These are phyloP conservation scores for Fusarium brevicatenulatum DNA, from an alignment of 2,329 filamentous ascomycete genomes.

Conservation along the genomic window DNA sequence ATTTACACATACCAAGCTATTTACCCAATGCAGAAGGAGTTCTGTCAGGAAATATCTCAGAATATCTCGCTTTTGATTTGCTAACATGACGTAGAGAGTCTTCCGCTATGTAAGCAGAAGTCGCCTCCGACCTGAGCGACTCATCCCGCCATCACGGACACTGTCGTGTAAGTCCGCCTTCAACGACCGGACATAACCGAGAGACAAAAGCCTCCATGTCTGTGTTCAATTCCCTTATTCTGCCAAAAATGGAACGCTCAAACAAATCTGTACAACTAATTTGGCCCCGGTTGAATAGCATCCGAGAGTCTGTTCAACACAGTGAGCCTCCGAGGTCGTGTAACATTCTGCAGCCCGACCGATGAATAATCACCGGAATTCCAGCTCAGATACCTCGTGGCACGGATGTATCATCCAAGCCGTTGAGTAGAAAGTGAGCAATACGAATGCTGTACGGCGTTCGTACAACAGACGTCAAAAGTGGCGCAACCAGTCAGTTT, in stretches of 20 bases:
- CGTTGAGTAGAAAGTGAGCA: conserved; percentile 15
- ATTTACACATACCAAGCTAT: conserved; percentile 16
- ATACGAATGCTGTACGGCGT: conserved; percentile 34
- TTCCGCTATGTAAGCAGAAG: conserved; percentile 18
- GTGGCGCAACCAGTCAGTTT: conserved; percentile 13
- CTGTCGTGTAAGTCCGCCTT: conserved; percentile 27
- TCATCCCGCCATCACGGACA: conserved; percentile 4
- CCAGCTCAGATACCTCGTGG: conserved; percentile 3
- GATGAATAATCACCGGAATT: conserved; percentile 1
- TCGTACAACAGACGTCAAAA: conserved; percentile 41
- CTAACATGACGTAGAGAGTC: conserved; percentile 27
- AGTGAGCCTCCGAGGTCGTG: conserved; percentile 3
- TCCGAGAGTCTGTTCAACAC: conserved; percentile 1
- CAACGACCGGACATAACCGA: conserved; percentile 32
- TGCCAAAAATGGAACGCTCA: conserved; percentile 22
- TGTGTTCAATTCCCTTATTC: conserved; percentile 17
- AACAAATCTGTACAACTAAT: conserved; percentile 11
- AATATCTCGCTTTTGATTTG: conserved; percentile 10
- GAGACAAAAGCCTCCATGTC: conserved; percentile 21
- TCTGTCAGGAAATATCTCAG: not conserved
- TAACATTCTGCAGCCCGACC: conserved; percentile 4
- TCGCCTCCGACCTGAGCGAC: conserved; percentile 1
- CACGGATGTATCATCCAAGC: conserved; percentile 5
- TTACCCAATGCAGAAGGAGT: conserved; percentile 28
- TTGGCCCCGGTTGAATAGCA: conserved; percentile 1